phyloP scores from a whole-genome alignment of 176 grass and related monocot genomes.

The Oropetium thomaeum region DNA sequence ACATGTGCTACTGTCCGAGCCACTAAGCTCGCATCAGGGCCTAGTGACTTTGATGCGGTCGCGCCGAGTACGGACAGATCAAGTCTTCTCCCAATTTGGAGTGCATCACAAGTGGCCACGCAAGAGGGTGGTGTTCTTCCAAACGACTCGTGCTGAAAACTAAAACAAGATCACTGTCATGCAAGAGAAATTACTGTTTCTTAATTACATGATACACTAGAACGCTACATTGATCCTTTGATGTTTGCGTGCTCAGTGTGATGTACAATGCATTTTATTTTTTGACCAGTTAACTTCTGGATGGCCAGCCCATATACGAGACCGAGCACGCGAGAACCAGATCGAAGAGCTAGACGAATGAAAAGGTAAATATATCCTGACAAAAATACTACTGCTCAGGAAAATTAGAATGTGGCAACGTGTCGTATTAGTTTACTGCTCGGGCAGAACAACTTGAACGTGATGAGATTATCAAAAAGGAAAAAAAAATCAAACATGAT shows the following conservation, averaged over 20 bases:
- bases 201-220: background rate
- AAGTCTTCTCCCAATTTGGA: background rate
- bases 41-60: conserved; percentile 30
- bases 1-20: background rate
- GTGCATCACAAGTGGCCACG: background rate
- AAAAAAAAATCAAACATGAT: no score
- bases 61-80: conserved; percentile 27
- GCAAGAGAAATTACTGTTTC: background rate
- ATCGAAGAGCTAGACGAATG: no score
- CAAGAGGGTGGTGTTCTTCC: background rate
- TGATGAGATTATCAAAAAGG: no score
- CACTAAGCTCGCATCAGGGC: background rate
- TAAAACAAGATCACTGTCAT: background rate
- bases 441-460: background rate
- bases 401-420: background rate
- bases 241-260: background rate
- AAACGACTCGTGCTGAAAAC: background rate
- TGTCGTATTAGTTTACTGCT: background rate
- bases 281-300: no score
- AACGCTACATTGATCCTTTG: background rate
- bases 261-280: background rate
- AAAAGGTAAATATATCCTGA: no score
- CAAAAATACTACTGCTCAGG: no score
- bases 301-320: no score
- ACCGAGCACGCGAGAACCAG: no score